These are phyloP conservation scores for Fusarium sp. DNA, from an alignment of 2,329 filamentous ascomycete species.

Conservation along the genomic window DNA sequence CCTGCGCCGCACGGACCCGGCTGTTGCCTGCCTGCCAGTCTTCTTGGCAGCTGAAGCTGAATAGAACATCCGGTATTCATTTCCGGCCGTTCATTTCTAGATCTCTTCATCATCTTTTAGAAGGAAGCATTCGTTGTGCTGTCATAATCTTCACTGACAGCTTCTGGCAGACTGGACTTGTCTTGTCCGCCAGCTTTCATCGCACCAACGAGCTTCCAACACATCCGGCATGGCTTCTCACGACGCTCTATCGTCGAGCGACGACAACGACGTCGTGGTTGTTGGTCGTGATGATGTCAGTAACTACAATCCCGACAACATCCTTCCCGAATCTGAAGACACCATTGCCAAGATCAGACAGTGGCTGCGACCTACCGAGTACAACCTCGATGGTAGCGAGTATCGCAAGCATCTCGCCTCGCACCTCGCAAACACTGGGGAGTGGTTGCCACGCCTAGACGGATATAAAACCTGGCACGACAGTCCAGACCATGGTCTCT, in stretches of 20 bases:
- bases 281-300: constrained; percentile 35
- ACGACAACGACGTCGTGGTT: constrained; percentile 24
- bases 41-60: not conserved
- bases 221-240: not conserved
- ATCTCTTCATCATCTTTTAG: not conserved
- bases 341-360: constrained; percentile 36
- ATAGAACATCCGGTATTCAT: not conserved
- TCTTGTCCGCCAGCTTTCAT: not conserved
- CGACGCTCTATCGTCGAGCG: not conserved
- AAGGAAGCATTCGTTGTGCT: not conserved
- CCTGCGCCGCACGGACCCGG: not conserved
- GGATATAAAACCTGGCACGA: constrained; percentile 23
- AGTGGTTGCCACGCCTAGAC: constrained; percentile 15
- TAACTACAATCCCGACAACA: constrained; percentile 47
- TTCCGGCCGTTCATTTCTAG: not conserved
- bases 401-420: constrained; percentile 32
- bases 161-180: not conserved
- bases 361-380: constrained; percentile 35
- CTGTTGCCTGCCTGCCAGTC: not conserved
- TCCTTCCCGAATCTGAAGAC: constrained; percentile 43
- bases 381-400: constrained; percentile 24
- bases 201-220: not conserved
- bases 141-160: not conserved
- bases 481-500: constrained; percentile 16
- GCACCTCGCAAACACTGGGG: constrained; percentile 22